These are phyloP conservation scores for Zymoseptoria passerinii DNA, from an alignment of 2,329 filamentous ascomycete genomes.

Conservation along the genomic window DNA sequence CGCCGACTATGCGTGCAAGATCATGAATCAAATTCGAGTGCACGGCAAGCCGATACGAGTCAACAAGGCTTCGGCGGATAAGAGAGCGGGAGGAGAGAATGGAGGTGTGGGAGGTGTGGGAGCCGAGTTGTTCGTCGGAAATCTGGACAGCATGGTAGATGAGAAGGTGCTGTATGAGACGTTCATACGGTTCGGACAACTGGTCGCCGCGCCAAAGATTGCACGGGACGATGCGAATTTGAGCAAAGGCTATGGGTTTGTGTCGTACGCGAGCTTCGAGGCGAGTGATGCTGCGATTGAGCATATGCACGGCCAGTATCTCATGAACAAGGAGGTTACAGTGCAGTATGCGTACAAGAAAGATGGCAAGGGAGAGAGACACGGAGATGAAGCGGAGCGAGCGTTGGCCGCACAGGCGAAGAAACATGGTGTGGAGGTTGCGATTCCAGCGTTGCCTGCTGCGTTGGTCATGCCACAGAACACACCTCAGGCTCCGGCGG, in stretches of 20 bases:
- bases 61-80: slow-evolving; percentile 90
- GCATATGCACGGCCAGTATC: slow-evolving; percentile 92
- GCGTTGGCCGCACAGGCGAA: slow-evolving; percentile 86
- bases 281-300: slow-evolving; percentile 83
- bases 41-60: slow-evolving; percentile 93
- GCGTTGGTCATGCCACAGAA: slow-evolving; percentile 52
- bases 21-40: slow-evolving; percentile 91
- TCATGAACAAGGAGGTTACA: slow-evolving; percentile 92
- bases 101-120: slow-evolving; percentile 83
- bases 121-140: slow-evolving; percentile 93
- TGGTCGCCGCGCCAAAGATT: slow-evolving; percentile 80
- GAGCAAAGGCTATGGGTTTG: slow-evolving; percentile 93
- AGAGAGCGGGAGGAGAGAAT: slow-evolving; percentile 71
- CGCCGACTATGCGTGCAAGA: slow-evolving; percentile 90
- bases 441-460: slow-evolving; percentile 65
- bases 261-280: slow-evolving; percentile 88
- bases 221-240: slow-evolving; percentile 81
- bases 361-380: slow-evolving; percentile 91
- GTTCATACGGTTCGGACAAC: slow-evolving; percentile 81
- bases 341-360: slow-evolving; percentile 99
- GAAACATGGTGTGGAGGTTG: slow-evolving; percentile 84
- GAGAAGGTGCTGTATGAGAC: slow-evolving; percentile 95
- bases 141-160: slow-evolving; percentile 87
- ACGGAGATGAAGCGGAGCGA: slow-evolving; percentile 88
- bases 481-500: slow-evolving; percentile 36